Evolutionary conservation across 495 filamentous ascomycete genomes (phyloP).

Genomic region (Penicillium cosmopolitanum): DNA sequence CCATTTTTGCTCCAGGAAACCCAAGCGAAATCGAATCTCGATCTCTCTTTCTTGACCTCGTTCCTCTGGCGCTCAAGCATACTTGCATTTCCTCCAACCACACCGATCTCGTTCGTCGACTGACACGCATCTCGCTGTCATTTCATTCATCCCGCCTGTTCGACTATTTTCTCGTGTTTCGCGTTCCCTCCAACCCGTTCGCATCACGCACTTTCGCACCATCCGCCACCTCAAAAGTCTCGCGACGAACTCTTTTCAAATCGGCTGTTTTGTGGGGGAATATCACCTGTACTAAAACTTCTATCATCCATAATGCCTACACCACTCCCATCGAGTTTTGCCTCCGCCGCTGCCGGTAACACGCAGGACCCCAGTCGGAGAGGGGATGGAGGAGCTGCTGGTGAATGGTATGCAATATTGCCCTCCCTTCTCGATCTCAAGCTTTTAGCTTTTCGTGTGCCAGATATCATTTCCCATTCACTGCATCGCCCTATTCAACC

Average conservation of each 20-base stretch:
- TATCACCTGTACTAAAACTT: conserved; percentile 24
- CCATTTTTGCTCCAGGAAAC: conserved; percentile 36
- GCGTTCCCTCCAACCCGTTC: conserved; percentile 27
- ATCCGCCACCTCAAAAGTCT: conserved; percentile 29
- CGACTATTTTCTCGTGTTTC: conserved; percentile 26
- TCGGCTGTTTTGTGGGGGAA: conserved; percentile 29
- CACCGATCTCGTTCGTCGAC: conserved; percentile 19
- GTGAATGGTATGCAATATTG: conserved; percentile 57
- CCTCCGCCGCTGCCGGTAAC: conserved; percentile 79
- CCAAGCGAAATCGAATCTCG: conserved; percentile 38
- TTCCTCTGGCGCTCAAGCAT: conserved; percentile 32
- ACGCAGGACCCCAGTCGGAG: conserved; percentile 56
- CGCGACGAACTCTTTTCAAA: conserved; percentile 28
- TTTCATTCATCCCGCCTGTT: conserved; percentile 8
- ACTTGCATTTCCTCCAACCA: conserved; percentile 25
- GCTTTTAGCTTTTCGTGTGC: conserved; percentile 1
- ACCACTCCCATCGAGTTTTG: conserved; percentile 81
- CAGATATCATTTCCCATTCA: not conserved
- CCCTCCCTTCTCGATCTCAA: conserved; percentile 11
- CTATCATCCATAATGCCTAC: conserved; percentile 63
- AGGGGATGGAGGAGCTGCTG: conserved; percentile 57
- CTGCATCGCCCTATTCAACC: not conserved
- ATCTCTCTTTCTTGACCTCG: conserved; percentile 34
- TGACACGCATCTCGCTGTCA: conserved; percentile 31
- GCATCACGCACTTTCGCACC: conserved; percentile 27